Percentiles rank a stretch among this genome's conserved stretches.
Evolutionary conservation across 345 rosid species (phyloP).

Genomic region (Limnanthes douglasii): DNA sequence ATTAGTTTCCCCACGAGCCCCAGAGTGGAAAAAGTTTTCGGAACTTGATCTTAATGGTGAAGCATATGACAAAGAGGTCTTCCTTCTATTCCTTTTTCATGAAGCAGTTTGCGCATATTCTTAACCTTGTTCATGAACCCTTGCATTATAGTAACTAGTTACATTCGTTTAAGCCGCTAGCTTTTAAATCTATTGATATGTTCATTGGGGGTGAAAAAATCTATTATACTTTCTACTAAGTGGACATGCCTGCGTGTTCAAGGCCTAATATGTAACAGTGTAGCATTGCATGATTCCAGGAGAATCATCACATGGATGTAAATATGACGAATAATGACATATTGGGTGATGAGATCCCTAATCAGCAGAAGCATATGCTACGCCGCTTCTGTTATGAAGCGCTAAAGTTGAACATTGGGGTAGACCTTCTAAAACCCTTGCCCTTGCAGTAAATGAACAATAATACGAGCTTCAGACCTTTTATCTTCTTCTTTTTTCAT

Average conservation of each 20-base stretch:
- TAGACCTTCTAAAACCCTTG: slow-evolving; percentile 16
- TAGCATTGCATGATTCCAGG: slow-evolving; percentile 38
- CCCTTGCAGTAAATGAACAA: background rate
- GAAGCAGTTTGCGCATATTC: too few relatives aligned
- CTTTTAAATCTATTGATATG: too few relatives aligned
- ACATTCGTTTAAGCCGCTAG: too few relatives aligned
- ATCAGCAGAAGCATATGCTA: slow-evolving; percentile 47
- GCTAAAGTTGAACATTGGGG: slow-evolving; percentile 51
- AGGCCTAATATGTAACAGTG: too few relatives aligned
- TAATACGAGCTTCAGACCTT: background rate
- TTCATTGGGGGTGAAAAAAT: too few relatives aligned
- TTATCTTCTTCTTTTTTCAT: background rate
- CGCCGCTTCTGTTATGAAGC: slow-evolving; percentile 53
- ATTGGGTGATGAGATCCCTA: slow-evolving; percentile 91
- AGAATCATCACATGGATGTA: slow-evolving; percentile 33
- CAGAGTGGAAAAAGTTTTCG: slow-evolving; percentile 93
- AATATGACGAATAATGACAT: slow-evolving; percentile 86
- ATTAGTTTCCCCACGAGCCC: slow-evolving; percentile 63
- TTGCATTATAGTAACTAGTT: too few relatives aligned
- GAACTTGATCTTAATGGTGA: slow-evolving; percentile 98
- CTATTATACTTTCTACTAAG: too few relatives aligned
- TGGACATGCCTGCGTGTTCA: too few relatives aligned
- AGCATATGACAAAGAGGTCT: too few relatives aligned
- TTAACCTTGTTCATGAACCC: too few relatives aligned
- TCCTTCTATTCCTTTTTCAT: too few relatives aligned